phyloP scores from a whole-genome alignment of 257 asterid genomes.

The Solanum pennellii region DNA sequence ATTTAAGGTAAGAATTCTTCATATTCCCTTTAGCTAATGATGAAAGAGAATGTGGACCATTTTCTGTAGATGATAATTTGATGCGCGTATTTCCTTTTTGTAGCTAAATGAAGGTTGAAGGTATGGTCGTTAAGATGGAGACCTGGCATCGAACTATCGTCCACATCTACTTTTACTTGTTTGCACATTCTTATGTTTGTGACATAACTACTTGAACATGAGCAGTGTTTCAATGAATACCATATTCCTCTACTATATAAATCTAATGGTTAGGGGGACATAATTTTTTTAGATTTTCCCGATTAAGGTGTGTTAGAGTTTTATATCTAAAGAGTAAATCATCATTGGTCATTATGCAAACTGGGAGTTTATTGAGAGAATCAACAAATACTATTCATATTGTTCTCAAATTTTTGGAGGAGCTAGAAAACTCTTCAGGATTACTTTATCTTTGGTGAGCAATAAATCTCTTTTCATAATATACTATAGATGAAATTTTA shows the following conservation, averaged over 20 bases:
- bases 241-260: background rate
- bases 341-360: background rate
- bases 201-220: background rate
- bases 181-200: background rate
- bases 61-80: background rate
- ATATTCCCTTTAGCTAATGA: background rate
- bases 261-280: background rate
- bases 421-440: background rate
- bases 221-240: background rate
- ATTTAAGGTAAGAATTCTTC: too few species aligned
- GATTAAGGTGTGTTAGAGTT: background rate
- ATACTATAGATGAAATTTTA: background rate
- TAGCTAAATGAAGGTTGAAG: background rate
- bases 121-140: background rate
- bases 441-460: background rate
- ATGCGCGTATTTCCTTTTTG: background rate
- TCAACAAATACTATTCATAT: background rate
- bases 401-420: background rate
- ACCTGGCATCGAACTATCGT: background rate
- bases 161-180: background rate
- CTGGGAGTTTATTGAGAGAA: background rate
- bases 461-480: background rate
- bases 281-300: background rate
- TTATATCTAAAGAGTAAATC: background rate
- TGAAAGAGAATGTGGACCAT: background rate